Base-by-base conservation (phyloP, 1,139 yeast species). In the Diutina rugosa region DNA sequence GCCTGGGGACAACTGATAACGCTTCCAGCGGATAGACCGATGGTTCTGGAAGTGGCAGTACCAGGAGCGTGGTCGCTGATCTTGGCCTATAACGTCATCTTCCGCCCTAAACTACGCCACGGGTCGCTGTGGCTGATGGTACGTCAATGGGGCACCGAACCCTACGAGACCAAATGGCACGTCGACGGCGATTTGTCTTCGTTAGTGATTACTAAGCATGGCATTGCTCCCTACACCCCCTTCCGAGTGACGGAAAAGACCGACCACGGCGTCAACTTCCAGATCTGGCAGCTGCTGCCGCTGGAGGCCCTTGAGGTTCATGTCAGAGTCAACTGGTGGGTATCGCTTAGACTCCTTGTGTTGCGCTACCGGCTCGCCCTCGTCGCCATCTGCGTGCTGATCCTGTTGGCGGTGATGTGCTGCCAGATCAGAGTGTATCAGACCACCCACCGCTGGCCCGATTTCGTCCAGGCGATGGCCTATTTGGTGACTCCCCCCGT, bases 161-260 rank as follows among this genome's bases (percentile, higher is more conserved):
- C 88, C 2, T 78, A 72, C 62, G 97, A 90, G 66, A 78, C 88
- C 0, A 90, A 89, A 67, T 89, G 93, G 88, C 86, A 83, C 63
- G 68, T 84, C 6, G 74, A 82, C 56, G 62, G 81, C 1, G 67
- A 71, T 5, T 65, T 71, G 9, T 63, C 67, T 52, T 57, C 59
- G 26, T 51, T 66, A 61, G 61, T 67, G 48, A 62, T 77, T 46
- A 69, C 72, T 62, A 73, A 84, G 65, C 95, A 88, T 65, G 88
- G 89, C n/a, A 77, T 84, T 35, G 85, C 95, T 0, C 97, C 97
- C 0, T 90, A 76, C 65, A 79, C 87, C 9, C 93, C 95, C 3
- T 78, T 78, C 59, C 67, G 67, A 47, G 62, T 64, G 9, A 57
- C 57, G 16, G 55, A 59, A 6, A 61, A 67, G 12, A 61, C 64